These are phyloP conservation scores for Staphylotrichum longicolle DNA, from an alignment of 495 filamentous ascomycete species.

Conservation along the genomic window DNA sequence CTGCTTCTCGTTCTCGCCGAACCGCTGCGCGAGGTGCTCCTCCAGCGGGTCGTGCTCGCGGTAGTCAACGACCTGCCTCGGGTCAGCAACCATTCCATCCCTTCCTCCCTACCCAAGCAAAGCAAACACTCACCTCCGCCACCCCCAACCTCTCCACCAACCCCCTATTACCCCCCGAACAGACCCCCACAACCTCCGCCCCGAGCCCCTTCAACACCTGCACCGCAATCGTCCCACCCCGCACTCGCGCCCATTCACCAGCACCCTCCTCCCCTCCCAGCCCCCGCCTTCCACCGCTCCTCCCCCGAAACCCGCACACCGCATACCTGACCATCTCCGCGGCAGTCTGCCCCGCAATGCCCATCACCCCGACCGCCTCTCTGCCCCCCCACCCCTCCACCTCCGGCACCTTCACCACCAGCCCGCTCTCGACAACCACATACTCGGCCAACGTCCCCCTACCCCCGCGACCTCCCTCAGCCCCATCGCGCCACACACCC, in stretches of 20 bases:
- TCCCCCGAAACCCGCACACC: not conserved
- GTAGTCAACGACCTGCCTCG: constrained; percentile 40
- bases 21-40: constrained; percentile 28
- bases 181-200: constrained; percentile 37
- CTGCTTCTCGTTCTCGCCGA: constrained; percentile 27
- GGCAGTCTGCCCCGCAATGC: constrained; percentile 39
- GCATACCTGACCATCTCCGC: constrained; percentile 13
- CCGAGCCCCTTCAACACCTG: constrained; percentile 40
- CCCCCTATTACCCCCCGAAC: constrained; percentile 33
- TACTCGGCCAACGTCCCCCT: constrained; percentile 42
- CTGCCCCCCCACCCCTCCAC: constrained; percentile 3
- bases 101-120: not conserved
- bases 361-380: constrained; percentile 37
- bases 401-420: constrained; percentile 29
- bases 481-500: constrained; percentile 36
- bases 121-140: constrained; percentile 33
- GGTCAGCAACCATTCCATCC: constrained; percentile 1
- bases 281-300: constrained; percentile 12
- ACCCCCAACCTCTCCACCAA: constrained; percentile 39
- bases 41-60: constrained; percentile 28
- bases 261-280: constrained; percentile 28
- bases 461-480: constrained; percentile 28
- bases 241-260: constrained; percentile 47
- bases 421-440: constrained; percentile 26
- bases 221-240: constrained; percentile 43